A percentile compares a stretch with the other conserved stretches of the same genome.
Conservation (phyloP, 768 basidiomycete species). For the Boletellus sp. region DNA sequence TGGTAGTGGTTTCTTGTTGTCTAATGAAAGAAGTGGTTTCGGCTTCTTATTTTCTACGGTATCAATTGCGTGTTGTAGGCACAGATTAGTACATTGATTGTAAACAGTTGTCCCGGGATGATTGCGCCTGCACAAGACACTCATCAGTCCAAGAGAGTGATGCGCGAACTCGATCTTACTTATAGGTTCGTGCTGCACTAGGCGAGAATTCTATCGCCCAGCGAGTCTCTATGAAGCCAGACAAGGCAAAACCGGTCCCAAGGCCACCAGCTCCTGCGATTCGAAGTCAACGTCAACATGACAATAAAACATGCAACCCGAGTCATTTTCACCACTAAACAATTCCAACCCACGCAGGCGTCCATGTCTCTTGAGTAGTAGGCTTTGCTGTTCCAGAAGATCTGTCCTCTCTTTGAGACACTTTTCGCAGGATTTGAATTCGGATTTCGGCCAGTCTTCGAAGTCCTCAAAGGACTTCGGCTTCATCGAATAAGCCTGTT, state of each 20-base stretch:
- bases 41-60: conserved; percentile 39
- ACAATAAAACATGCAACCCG: not conserved
- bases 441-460: conserved; percentile 21
- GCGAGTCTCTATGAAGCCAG: conserved; percentile 57
- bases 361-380: conserved; percentile 35
- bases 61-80: conserved; percentile 58
- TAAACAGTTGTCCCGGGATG: conserved; percentile 59
- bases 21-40: conserved; percentile 38
- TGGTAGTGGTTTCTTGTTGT: conserved; percentile 36
- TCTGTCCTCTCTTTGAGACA: conserved; percentile 38
- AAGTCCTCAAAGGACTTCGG: conserved; percentile 21
- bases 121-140: conserved; percentile 45
- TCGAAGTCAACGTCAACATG: not conserved
- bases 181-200: conserved; percentile 60
- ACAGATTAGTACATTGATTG: conserved; percentile 57
- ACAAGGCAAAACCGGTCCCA: conserved; percentile 61
- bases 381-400: conserved; percentile 25
- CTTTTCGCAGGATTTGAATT: conserved; percentile 36
- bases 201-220: conserved; percentile 68
- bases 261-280: conserved; percentile 68
- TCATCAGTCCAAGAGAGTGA: not conserved
- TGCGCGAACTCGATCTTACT: conserved; percentile 36
- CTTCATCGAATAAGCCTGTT: conserved; percentile 20
- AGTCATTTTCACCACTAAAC: conserved; percentile 52
- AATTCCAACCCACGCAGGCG: conserved; percentile 61